Conservation (phyloP, 306 rosid genomes). For the Heteromeles arbutifolia region DNA sequence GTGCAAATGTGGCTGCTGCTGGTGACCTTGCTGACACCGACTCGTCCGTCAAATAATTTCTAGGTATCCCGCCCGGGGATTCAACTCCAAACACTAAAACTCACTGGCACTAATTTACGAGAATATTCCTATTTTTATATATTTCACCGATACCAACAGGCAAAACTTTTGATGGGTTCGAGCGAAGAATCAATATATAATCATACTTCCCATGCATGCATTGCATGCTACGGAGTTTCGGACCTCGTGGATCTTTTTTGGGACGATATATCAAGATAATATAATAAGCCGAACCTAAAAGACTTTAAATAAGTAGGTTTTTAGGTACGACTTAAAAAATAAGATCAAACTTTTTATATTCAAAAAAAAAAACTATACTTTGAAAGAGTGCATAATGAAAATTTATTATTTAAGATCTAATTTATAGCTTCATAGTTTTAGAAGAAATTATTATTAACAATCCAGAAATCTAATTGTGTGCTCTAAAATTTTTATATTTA, state of each 20-base stretch:
- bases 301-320: too few species aligned
- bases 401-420: too few species aligned
- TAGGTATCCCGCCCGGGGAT: neutral
- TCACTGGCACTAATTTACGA: neutral
- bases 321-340: too few species aligned
- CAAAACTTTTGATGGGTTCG: neutral
- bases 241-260: neutral
- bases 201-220: neutral
- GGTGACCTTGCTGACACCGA: neutral
- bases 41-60: neutral
- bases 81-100: neutral
- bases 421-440: too few species aligned
- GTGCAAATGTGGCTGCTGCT: constrained; percentile 9
- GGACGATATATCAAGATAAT: neutral
- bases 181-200: neutral
- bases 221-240: neutral
- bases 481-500: too few species aligned
- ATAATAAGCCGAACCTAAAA: too few species aligned
- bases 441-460: too few species aligned
- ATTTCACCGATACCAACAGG: neutral
- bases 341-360: too few species aligned
- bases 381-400: too few species aligned
- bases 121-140: neutral
- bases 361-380: too few species aligned
- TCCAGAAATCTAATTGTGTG: too few species aligned